A percentile compares a stretch with the other conserved stretches of the same genome.
Evolutionary conservation across 495 filamentous ascomycete species (phyloP).

Genomic region (Penicillium subrubescens): DNA sequence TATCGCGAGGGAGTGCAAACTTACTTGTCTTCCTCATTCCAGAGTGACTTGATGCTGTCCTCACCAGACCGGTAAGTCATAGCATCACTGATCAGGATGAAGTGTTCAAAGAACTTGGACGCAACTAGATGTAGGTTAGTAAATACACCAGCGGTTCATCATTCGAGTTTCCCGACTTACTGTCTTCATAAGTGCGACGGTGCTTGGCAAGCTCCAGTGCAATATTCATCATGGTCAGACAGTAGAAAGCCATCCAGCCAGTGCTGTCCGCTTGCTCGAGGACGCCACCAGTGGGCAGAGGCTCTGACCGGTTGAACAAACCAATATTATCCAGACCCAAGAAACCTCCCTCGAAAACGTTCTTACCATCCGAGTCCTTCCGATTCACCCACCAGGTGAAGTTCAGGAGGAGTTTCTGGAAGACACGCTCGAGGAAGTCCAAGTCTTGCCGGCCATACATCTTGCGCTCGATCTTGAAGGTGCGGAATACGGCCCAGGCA

Average conservation of each 20-base stretch:
- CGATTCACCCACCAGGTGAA: constrained; percentile 99
- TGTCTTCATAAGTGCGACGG: constrained; percentile 94
- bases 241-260: constrained; percentile 99
- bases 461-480: constrained; percentile 97
- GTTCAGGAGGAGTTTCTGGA: constrained; percentile 93
- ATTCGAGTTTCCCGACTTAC: constrained; percentile 22
- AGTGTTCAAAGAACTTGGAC: constrained; percentile 98
- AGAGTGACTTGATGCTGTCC: constrained; percentile 76
- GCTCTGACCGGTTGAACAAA: constrained; percentile 96
- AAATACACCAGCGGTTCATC: not conserved
- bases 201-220: constrained; percentile 93
- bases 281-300: constrained; percentile 87
- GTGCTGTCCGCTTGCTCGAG: constrained; percentile 97
- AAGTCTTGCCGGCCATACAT: constrained; percentile 93
- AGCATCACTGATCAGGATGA: constrained; percentile 95
- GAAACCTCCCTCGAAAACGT: constrained; percentile 96
- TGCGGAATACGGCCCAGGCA: constrained; percentile 92
- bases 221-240: constrained; percentile 93
- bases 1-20: constrained; percentile 4
- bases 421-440: constrained; percentile 93
- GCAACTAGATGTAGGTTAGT: constrained; percentile 56
- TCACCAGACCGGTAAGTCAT: constrained; percentile 87
- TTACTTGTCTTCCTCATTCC: constrained; percentile 87
- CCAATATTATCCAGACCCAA: constrained; percentile 97
- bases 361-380: constrained; percentile 91